Conservation (phyloP, 805 yeast species). For the Priceomyces haplophilus region DNA sequence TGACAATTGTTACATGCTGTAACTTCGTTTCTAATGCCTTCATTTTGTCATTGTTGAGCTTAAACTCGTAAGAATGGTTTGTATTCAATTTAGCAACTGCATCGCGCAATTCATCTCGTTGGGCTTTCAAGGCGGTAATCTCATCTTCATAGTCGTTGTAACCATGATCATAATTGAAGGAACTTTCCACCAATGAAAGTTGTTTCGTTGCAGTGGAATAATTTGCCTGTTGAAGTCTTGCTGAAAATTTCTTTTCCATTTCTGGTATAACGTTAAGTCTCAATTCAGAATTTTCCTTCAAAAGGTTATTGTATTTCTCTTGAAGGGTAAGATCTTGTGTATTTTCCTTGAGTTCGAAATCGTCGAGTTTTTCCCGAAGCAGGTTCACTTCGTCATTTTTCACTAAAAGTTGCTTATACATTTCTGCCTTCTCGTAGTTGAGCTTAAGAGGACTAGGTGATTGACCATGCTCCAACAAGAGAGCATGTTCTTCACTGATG, state of each 20-base stretch:
- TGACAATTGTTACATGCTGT: slow-evolving; percentile 27
- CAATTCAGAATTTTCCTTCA: slow-evolving; percentile 39
- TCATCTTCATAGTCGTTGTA: slow-evolving; percentile 19
- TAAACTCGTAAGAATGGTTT: slow-evolving; percentile 34
- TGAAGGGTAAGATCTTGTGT: slow-evolving; percentile 31
- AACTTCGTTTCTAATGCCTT: slow-evolving; percentile 29
- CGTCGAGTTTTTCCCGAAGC: slow-evolving; percentile 44
- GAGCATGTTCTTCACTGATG: slow-evolving; percentile 68
- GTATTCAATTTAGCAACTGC: slow-evolving; percentile 36
- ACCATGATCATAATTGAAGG: slow-evolving; percentile 1
- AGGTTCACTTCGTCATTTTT: slow-evolving; percentile 49
- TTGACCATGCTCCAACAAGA: slow-evolving; percentile 51
- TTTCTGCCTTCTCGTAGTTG: slow-evolving; percentile 52
- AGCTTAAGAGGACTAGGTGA: slow-evolving; percentile 54
- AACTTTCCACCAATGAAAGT: slow-evolving; percentile 7
- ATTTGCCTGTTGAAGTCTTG: background rate
- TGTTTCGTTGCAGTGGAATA: slow-evolving; percentile 4
- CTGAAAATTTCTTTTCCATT: slow-evolving; percentile 33
- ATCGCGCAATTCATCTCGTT: slow-evolving; percentile 42
- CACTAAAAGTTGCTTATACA: slow-evolving; percentile 45
- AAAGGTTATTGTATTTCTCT: slow-evolving; percentile 37
- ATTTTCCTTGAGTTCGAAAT: slow-evolving; percentile 17
- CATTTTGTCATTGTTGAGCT: slow-evolving; percentile 33
- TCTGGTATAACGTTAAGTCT: slow-evolving; percentile 45
- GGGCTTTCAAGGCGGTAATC: slow-evolving; percentile 22